Base-by-base conservation (phyloP, 2,329 filamentous ascomycete genomes). In the Colletotrichum aenigma region DNA sequence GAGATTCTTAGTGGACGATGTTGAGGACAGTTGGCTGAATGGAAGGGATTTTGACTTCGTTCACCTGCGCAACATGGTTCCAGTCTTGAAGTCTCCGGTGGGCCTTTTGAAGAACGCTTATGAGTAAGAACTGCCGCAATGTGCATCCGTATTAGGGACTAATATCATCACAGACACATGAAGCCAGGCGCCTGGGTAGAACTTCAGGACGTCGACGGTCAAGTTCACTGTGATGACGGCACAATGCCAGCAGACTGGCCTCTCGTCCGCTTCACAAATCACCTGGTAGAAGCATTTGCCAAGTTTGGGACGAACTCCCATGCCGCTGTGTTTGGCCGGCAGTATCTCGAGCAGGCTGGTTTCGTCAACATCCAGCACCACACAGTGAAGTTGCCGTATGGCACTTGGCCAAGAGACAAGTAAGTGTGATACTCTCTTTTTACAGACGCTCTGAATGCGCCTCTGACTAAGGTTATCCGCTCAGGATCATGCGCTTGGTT, bases 141-240 rank as follows among this genome's bases (percentile, higher is more conserved):
- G 5, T 21, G 0, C 21, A 16, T 8, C 48, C 2, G 15, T 9
- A 5, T 18, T 1, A 5, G 18, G 10, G 43, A 15, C 43, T 66
- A 3, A 65, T 6, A 7, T 12, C 6, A 6, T 6, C 48, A 3
- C 13, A 85, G 85, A 13, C 81, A 86, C 26, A 79, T 87, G 70
- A 85, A 81, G 34, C 87, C 88, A 0, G 87, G 87, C 13, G 87
- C 83, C 0, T 88, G 85, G 85, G 79, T 88, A 10, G 87, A 89
- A 70, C 80, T 88, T 0, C 87, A 88, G 71, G 87, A 89, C 21
- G 83, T 87, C 12, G 85, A 87, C 30, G 86, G 85, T 55, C 80
- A 83, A 56, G 81, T 85, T 8, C 83, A 84, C 70, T 82, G 80
- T 48, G 85, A 86, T 60, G 84, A 86, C 70, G 77, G 81, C 52